Percentiles rank a stretch among this genome's conserved stretches.
These are phyloP conservation scores for Ceratocystis eucalypticola DNA, from an alignment of 2,329 filamentous ascomycete species.

Conservation along the genomic window DNA sequence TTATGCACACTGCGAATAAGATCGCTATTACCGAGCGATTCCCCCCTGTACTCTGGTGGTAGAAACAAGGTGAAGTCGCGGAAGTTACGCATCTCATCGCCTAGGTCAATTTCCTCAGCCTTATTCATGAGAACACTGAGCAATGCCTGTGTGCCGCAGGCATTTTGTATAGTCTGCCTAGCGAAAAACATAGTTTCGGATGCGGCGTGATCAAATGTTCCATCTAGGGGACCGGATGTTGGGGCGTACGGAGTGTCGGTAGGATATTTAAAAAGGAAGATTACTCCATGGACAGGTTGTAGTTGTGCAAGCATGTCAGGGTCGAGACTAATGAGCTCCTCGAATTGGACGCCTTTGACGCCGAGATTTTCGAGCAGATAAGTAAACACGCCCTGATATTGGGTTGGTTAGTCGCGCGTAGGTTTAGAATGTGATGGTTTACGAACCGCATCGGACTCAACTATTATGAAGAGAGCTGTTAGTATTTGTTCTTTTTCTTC, in stretches of 20 bases:
- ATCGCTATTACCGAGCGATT: conserved; percentile 49
- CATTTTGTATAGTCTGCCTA: conserved; percentile 94
- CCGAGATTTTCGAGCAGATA: conserved; percentile 85
- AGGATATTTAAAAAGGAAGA: conserved; percentile 97
- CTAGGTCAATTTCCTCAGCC: conserved; percentile 55
- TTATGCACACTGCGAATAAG: conserved; percentile 72
- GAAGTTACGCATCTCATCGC: conserved; percentile 57
- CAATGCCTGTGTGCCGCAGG: conserved; percentile 90
- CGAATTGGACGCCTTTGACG: conserved; percentile 87
- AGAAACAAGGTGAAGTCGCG: conserved; percentile 79
- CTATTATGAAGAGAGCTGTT: conserved; percentile 26
- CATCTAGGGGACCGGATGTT: conserved; percentile 59
- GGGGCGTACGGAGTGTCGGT: conserved; percentile 51
- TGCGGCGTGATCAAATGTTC: conserved; percentile 63
- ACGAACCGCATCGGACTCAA: conserved; percentile 87
- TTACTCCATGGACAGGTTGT: conserved; percentile 80
- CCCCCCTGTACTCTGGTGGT: conserved; percentile 55
- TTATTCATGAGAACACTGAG: conserved; percentile 87
- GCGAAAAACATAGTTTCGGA: conserved; percentile 81
- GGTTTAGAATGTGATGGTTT: conserved; percentile 15
- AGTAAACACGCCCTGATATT: conserved; percentile 73
- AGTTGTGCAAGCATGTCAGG: conserved; percentile 56
- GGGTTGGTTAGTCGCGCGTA: conserved; percentile 12
- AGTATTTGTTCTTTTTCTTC: background rate
- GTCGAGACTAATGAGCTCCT: conserved; percentile 86